phyloP scores from a whole-genome alignment of 2,329 filamentous ascomycete species.

The Aureobasidium melanogenum region DNA sequence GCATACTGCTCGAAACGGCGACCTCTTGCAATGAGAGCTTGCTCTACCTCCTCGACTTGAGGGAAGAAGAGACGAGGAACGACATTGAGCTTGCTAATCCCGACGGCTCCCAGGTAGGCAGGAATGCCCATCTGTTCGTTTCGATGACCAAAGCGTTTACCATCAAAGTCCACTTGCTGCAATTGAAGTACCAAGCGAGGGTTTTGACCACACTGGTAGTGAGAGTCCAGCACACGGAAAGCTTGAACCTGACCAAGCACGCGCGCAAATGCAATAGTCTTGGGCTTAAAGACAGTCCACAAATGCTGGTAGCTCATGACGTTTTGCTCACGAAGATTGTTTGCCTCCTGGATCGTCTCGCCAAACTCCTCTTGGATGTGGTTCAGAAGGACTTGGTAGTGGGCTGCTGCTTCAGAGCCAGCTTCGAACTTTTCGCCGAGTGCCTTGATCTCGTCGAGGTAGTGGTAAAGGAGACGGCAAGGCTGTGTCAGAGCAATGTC shows the following conservation, averaged over 20 bases:
- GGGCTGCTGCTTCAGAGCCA: conserved; percentile 23
- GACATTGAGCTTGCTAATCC: conserved; percentile 20
- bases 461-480: conserved; percentile 22
- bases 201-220: conserved; percentile 19
- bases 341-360: conserved; percentile 24
- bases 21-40: conserved; percentile 20
- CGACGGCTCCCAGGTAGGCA: conserved; percentile 18
- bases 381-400: conserved; percentile 25
- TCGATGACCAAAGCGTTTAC: conserved; percentile 21
- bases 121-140: conserved; percentile 12
- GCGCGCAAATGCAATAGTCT: conserved; percentile 20
- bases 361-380: conserved; percentile 21
- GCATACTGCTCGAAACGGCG: conserved; percentile 20
- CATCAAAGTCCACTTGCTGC: conserved; percentile 28
- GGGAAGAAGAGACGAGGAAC: conserved; percentile 19
- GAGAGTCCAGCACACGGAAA: conserved; percentile 22
- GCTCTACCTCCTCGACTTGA: conserved; percentile 13
- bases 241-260: conserved; percentile 24
- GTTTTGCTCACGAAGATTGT: conserved; percentile 21
- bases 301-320: conserved; percentile 30
- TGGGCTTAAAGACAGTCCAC: conserved; percentile 37
- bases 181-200: conserved; percentile 22
- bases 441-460: conserved; percentile 20
- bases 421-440: conserved; percentile 17
- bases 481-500: conserved; percentile 22